Conservation (phyloP, 2,329 filamentous ascomycete genomes). For the Fusarium virguliforme region DNA sequence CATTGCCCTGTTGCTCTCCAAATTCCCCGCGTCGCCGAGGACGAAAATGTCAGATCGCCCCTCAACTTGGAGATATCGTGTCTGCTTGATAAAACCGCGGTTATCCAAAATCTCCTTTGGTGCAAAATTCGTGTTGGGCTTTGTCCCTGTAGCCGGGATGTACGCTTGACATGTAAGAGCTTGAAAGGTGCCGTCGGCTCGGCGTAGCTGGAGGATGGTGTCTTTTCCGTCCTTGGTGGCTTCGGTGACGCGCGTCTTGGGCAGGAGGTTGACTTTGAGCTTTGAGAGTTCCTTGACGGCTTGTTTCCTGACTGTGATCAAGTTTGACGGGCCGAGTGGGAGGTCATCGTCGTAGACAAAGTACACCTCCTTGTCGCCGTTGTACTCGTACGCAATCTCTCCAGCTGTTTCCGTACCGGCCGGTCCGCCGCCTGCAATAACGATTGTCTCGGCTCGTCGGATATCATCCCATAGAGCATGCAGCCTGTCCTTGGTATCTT, state of each 20-base stretch:
- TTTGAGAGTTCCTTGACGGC: not conserved
- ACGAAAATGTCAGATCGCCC: not conserved
- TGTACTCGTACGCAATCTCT: conserved; percentile 2
- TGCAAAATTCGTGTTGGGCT: not conserved
- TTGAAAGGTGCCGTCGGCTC: not conserved
- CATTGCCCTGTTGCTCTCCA: not conserved
- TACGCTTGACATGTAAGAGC: not conserved
- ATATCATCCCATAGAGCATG: not conserved
- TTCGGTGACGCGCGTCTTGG: not conserved
- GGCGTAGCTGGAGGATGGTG: not conserved
- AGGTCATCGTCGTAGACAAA: not conserved
- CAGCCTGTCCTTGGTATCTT: not conserved
- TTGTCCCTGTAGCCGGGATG: not conserved
- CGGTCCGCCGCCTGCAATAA: not conserved
- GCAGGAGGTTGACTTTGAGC: not conserved
- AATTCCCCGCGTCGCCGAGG: not conserved
- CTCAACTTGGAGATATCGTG: not conserved
- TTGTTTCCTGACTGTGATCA: not conserved
- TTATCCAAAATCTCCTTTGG: not conserved
- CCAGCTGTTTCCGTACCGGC: not conserved
- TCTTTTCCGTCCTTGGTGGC: not conserved
- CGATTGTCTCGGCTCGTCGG: not conserved
- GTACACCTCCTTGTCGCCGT: not conserved
- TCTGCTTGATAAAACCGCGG: not conserved
- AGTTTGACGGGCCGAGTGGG: not conserved